Evolutionary conservation across 1,284 basidiomycete genomes (phyloP), one percentile per base, ranked within the genome.

Genomic region (Ustilago shanxiensis): DNA sequence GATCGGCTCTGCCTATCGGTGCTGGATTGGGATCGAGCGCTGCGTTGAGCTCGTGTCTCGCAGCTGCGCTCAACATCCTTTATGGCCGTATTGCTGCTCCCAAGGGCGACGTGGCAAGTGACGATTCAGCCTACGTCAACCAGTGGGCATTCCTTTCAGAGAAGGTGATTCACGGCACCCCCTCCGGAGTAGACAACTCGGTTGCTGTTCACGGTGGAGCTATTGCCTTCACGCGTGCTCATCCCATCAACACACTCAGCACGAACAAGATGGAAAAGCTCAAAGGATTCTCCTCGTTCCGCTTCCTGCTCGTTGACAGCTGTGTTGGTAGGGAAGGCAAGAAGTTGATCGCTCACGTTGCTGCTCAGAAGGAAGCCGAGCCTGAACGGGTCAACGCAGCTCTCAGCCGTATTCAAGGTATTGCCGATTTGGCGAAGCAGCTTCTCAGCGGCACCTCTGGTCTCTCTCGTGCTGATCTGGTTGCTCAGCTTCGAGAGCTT

Each of bases 1-100:
- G 96, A 54, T 93, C 95, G 44, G 93, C 94, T n/a, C 90, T 99
- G 11, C 97, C 97, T n/a, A 93, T 99, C 73, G 93, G 95, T n/a
- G 97, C 97, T 9, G 97, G 97, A 45, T 91, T 99, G 52, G 97
- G 97, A 31, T 98, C 96, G 16, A 98, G 95, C 24, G 97, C 97
- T 1, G 95, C 97, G 8, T 97, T 93, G 88, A 96, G 94, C 5
- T 90, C 92, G 16, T 97, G 95, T 85, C 88, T 93, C 45, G 91
- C 95, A 4, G 91, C 93, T 0, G 88, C 94, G 4, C 88, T 98
- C 51, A 90, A 98, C 55, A 87, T 87, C 70, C 82, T 85, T 9
- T 85, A 87, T 66, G 80, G 77, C 20, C 79, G 80, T 52, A 89
- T 95, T n/a, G 87, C 91, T 7, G 89, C 84, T 90, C 80, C 81